phyloP scores from a whole-genome alignment of 2,329 filamentous ascomycete genomes.

The Lithohypha guttulata region DNA sequence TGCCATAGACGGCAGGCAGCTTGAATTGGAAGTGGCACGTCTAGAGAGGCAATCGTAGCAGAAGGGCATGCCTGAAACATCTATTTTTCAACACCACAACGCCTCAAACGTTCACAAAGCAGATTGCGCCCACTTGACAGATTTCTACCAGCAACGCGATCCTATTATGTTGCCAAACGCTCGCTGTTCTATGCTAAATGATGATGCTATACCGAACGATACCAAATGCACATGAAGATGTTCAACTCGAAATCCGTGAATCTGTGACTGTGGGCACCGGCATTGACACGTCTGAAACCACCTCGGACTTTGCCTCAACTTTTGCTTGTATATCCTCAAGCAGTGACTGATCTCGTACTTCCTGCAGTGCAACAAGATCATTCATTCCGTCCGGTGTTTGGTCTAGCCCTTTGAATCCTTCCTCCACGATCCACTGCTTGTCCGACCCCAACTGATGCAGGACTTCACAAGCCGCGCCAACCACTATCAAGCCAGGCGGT shows the following conservation, averaged over 20 bases:
- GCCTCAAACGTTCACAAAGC: no score
- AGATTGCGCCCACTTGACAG: no score
- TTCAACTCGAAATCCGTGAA: not conserved
- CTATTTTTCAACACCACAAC: no score
- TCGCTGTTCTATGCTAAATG: no score
- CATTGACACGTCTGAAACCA: not conserved
- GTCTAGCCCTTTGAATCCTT: conserved; percentile 70
- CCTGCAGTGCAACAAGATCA: not conserved
- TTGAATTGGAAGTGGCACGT: no score
- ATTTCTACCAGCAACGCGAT: no score
- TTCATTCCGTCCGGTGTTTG: not conserved
- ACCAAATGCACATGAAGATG: no score
- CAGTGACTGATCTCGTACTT: not conserved
- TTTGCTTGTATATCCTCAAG: not conserved
- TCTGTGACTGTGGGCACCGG: not conserved
- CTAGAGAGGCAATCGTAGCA: no score
- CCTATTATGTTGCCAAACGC: no score
- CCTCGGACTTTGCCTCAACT: not conserved
- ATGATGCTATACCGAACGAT: not conserved
- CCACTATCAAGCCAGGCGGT: conserved; percentile 78
- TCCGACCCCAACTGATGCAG: conserved; percentile 49
- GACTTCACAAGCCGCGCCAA: conserved; percentile 74
- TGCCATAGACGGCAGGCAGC: no score
- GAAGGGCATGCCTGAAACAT: no score
- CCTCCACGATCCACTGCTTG: conserved; percentile 72